A percentile compares a stretch with the other conserved stretches of the same genome.
Conservation (phyloP, 192 early-diverging fungal species). For the Rhizoclosmatium sp. region DNA sequence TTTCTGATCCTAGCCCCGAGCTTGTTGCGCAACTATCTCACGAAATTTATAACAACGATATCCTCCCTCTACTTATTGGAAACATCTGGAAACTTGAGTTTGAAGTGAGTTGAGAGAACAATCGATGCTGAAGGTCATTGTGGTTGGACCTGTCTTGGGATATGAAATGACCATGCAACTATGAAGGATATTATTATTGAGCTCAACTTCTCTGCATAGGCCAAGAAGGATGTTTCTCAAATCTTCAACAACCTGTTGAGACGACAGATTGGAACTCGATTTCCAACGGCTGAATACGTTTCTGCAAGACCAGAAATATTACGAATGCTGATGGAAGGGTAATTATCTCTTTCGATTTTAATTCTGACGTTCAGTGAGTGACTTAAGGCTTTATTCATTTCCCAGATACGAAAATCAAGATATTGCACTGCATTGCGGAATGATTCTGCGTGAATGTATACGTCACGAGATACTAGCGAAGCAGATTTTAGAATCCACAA, state of each 20-base stretch:
- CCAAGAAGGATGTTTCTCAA: conserved; percentile 96
- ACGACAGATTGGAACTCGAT: conserved; percentile 91
- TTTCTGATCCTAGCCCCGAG: conserved; percentile 86
- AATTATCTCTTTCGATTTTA: conserved; percentile 59
- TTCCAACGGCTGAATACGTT: conserved; percentile 97
- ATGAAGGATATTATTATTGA: conserved; percentile 3
- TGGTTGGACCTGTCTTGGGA: background rate
- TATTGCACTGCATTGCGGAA: conserved; percentile 96
- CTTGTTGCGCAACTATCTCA: conserved; percentile 92
- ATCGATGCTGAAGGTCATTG: too few relatives aligned
- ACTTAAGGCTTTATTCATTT: conserved; percentile 4
- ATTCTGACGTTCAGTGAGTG: background rate
- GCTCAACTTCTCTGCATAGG: conserved; percentile 53
- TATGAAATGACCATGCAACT: background rate
- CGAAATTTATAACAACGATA: conserved; percentile 92
- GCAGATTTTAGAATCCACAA: conserved; percentile 80
- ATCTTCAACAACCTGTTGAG: conserved; percentile 98
- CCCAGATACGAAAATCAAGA: conserved; percentile 92
- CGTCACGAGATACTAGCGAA: conserved; percentile 92
- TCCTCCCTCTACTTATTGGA: conserved; percentile 86
- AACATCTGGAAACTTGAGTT: conserved; percentile 96
- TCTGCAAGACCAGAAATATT: conserved; percentile 84
- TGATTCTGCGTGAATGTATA: conserved; percentile 96
- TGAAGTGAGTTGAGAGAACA: conserved; percentile 46
- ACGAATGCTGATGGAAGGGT: conserved; percentile 83